Evolutionary conservation across 306 rosid genomes (phyloP), one percentile per base, ranked within the genome.

Genomic region (Casuarina cunninghamiana): DNA sequence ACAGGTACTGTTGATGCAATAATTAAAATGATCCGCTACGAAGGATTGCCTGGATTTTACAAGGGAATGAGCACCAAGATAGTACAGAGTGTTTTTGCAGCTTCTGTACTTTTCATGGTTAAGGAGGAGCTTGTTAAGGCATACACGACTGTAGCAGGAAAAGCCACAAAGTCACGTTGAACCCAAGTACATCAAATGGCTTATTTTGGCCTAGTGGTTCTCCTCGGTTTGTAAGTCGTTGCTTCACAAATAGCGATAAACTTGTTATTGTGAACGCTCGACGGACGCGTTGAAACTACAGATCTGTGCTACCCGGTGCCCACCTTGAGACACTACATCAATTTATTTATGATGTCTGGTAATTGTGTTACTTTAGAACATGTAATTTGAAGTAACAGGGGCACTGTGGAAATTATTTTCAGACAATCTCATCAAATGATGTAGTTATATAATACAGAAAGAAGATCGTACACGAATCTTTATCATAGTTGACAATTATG

Each of bases 11-110:
- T 87, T 71, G 97, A 92, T 82, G 97, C 96, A 5, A 85, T 90
- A 61, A 70, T 83, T 51, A 92, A 92, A 88, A 90, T 92, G 90
- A 89, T 90, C 78, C 86, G 83, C 42, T 83, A 89, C n/a, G 97
- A 92, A 84, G 97, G 97, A 35, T 73, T 92, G 45, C 81, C 82
- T 11, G 88, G 90, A 42, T 90, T 92, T 85, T 92, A 90, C 78
- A 87, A 87, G 83, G 97, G 97, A 48, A 92, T 92, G 97, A 89
- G 96, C 82, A 92, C 93, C 60, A 92, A 92, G 85, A 92, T 90
- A 53, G 93, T 87, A 10, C 97, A 92, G 71, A 90, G 97, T 80
- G 97, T 90, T 78, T 92, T 92, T 84, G 97, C 93, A 6, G 95
- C 97, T 71, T 92, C 95, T 74, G 88, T 92, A 76, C 86, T 92